These are phyloP conservation scores for Excoecaria agallocha DNA, from an alignment of 345 rosid species.

Conservation along the genomic window DNA sequence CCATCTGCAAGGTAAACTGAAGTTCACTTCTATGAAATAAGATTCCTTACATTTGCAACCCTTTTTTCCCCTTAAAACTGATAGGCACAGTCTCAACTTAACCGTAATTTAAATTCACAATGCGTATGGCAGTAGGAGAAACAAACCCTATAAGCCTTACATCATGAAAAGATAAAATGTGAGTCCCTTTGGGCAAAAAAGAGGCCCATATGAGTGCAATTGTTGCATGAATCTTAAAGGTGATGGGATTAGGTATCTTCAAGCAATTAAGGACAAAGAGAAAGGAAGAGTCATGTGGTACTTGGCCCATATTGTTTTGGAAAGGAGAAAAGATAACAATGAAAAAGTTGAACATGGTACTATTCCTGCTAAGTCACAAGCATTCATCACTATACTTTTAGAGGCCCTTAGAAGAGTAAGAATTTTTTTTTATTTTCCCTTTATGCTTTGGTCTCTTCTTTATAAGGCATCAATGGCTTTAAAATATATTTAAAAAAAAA, in stretches of 20 bases:
- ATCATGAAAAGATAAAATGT: no score
- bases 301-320: not conserved
- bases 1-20: no score
- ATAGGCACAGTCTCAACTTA: no score
- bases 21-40: no score
- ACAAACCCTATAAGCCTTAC: no score
- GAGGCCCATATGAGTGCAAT: not conserved
- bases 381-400: not conserved
- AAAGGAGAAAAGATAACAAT: constrained; percentile 4
- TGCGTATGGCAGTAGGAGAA: no score
- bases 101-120: no score
- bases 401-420: not conserved
- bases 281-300: not conserved
- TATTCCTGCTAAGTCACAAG: not conserved
- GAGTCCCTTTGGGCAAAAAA: no score
- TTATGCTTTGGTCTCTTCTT: constrained; percentile 9
- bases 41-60: no score
- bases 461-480: not conserved
- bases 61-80: no score
- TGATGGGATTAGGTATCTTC: not conserved
- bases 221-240: not conserved
- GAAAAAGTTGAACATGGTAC: not conserved
- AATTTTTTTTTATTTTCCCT: no score
- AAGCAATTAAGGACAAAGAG: not conserved
- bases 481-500: not conserved